Evolutionary conservation across 192 early-diverging fungal species (phyloP).

Genomic region (Umbelopsis ramanniana): DNA sequence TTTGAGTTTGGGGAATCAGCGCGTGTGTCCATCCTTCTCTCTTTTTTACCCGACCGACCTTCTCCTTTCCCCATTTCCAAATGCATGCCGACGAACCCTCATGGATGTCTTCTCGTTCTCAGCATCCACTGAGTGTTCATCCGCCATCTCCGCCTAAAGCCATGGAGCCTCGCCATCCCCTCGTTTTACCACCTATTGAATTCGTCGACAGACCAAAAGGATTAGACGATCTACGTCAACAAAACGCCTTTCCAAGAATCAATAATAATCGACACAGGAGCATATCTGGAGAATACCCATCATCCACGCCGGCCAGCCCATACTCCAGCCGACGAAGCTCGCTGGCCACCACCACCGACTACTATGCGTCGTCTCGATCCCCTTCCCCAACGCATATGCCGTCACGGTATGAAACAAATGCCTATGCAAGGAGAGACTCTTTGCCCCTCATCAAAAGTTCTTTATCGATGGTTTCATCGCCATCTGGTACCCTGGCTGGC

Average conservation of each 20-base stretch:
- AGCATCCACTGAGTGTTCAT: conserved; percentile 15
- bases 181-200: conserved; percentile 19
- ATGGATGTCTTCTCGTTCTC: conserved; percentile 18
- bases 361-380: conserved; percentile 19
- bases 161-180: conserved; percentile 8
- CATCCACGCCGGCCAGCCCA: conserved; percentile 9
- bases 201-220: conserved; percentile 3
- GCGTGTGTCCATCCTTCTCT: not conserved
- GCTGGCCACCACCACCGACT: conserved; percentile 21
- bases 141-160: conserved; percentile 20
- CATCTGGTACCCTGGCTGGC: conserved; percentile 9
- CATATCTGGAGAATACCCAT: conserved; percentile 22
- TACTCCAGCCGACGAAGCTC: conserved; percentile 20
- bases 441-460: conserved; percentile 13
- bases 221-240: not conserved
- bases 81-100: conserved; percentile 19
- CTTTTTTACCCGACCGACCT: not conserved
- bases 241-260: not conserved
- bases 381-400: conserved; percentile 15
- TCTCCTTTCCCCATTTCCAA: not conserved
- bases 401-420: conserved; percentile 16
- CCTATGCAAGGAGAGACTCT: conserved; percentile 18
- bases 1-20: no score
- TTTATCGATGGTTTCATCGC: conserved; percentile 5
- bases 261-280: conserved; percentile 11